A percentile compares a stretch with the other conserved stretches of the same genome.
phyloP scores from a whole-genome alignment of 1,139 yeast genomes.

The Scheffersomyces cryptocercus region DNA sequence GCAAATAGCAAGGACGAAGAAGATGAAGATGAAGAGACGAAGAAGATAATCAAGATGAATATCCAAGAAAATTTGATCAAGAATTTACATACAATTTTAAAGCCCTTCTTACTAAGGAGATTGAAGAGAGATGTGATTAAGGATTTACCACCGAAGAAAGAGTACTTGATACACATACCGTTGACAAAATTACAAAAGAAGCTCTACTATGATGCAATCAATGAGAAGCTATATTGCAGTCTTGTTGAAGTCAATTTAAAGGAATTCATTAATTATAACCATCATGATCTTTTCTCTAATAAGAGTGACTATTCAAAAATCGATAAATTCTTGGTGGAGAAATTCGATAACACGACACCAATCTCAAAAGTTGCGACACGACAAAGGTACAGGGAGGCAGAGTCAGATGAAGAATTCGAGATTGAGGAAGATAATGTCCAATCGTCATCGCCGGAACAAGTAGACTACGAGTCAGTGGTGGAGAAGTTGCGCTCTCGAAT shows the following conservation, averaged over 20 bases:
- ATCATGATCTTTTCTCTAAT: constrained; percentile 18
- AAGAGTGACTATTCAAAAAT: constrained; percentile 29
- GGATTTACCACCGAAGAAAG: constrained; percentile 82
- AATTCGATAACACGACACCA: constrained; percentile 11
- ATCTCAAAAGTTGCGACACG: background rate
- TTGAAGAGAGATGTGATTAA: constrained; percentile 70
- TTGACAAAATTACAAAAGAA: constrained; percentile 62
- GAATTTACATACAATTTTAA: constrained; percentile 81
- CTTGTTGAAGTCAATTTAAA: constrained; percentile 46
- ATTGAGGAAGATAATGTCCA: constrained; percentile 3
- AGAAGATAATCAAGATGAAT: constrained; percentile 56
- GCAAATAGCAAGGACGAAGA: constrained; percentile 34
- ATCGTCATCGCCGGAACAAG: constrained; percentile 28
- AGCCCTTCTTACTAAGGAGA: constrained; percentile 84
- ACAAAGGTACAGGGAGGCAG: constrained; percentile 23
- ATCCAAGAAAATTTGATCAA: constrained; percentile 65
- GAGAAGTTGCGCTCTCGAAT: constrained; percentile 3
- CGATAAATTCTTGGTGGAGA: constrained; percentile 36
- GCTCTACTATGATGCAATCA: constrained; percentile 62
- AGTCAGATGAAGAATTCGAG: constrained; percentile 30
- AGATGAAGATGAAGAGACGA: constrained; percentile 30
- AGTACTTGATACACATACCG: constrained; percentile 75
- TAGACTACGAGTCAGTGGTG: constrained; percentile 15
- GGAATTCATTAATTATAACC: constrained; percentile 43
- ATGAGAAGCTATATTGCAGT: constrained; percentile 41